These are phyloP conservation scores for Sporobolus alterniflorus DNA, from an alignment of 202 grass and related monocot species.

Conservation along the genomic window DNA sequence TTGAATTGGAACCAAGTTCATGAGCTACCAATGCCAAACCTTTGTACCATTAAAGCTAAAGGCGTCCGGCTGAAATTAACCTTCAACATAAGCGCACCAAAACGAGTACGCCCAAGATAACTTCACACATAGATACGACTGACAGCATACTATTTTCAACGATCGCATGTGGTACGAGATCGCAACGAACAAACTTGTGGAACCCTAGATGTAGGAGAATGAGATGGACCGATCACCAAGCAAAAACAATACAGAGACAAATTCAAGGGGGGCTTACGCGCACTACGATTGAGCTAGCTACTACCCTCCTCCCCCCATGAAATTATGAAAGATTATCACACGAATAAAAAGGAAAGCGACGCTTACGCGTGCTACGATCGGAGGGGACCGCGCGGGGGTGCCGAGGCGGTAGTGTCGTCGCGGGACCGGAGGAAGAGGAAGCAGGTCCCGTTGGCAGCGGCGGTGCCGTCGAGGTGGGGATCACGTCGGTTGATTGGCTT, in stretches of 20 bases:
- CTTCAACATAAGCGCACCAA: background rate
- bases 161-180: background rate
- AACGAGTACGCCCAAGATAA: background rate
- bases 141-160: background rate
- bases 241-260: background rate
- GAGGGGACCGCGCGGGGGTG: background rate
- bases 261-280: background rate
- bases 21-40: background rate
- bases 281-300: background rate
- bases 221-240: background rate
- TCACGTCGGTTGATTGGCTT: background rate
- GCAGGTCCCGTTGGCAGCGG: background rate
- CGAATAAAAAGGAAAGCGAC: background rate
- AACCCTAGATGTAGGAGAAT: slow-evolving; percentile 12
- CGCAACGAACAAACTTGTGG: background rate
- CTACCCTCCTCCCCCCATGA: background rate
- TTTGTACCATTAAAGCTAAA: background rate
- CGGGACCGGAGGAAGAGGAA: background rate
- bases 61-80: background rate
- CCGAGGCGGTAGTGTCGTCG: background rate
- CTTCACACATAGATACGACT: background rate
- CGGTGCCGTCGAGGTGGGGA: background rate
- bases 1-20: background rate
- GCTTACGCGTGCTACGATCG: slow-evolving; percentile 2
- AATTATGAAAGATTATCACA: background rate